Percentiles rank a stretch among this genome's conserved stretches.
phyloP scores from a whole-genome alignment of 768 basidiomycete genomes.

The Pleurotus pulmonarius region DNA sequence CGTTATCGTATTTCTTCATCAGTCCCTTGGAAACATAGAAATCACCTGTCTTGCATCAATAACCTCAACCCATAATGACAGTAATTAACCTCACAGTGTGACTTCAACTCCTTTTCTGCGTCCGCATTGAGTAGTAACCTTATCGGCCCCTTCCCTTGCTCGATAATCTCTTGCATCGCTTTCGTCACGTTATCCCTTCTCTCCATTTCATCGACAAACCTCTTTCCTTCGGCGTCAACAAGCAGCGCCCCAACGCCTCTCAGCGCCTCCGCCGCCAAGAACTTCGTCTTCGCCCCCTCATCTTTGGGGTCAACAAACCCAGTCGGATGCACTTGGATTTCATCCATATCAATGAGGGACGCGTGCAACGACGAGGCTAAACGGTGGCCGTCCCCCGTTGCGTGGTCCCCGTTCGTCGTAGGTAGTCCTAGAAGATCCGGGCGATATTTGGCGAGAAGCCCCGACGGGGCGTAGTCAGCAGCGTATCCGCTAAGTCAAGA shows the following conservation, averaged over 20 bases:
- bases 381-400: slow-evolving; percentile 20
- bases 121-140: slow-evolving; percentile 15
- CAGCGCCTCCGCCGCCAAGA: slow-evolving; percentile 81
- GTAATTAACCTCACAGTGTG: slow-evolving; percentile 14
- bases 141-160: slow-evolving; percentile 16
- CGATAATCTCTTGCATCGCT: slow-evolving; percentile 18
- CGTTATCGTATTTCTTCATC: slow-evolving; percentile 19
- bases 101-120: slow-evolving; percentile 16
- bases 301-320: slow-evolving; percentile 80
- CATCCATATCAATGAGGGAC: slow-evolving; percentile 18
- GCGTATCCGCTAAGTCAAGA: slow-evolving; percentile 17
- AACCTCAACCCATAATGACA: not conserved
- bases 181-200: slow-evolving; percentile 37
- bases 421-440: slow-evolving; percentile 20
- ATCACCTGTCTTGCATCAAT: slow-evolving; percentile 11
- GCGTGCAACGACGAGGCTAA: slow-evolving; percentile 15
- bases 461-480: slow-evolving; percentile 17
- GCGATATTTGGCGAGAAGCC: slow-evolving; percentile 17
- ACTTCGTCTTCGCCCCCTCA: slow-evolving; percentile 66
- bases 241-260: slow-evolving; percentile 76
- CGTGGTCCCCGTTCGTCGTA: slow-evolving; percentile 23
- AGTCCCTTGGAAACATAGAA: slow-evolving; percentile 22
- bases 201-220: slow-evolving; percentile 74
- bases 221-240: slow-evolving; percentile 62
- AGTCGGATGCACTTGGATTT: slow-evolving; percentile 46